Evolutionary conservation across 306 rosid species (phyloP).

Genomic region (Senna siamea): DNA sequence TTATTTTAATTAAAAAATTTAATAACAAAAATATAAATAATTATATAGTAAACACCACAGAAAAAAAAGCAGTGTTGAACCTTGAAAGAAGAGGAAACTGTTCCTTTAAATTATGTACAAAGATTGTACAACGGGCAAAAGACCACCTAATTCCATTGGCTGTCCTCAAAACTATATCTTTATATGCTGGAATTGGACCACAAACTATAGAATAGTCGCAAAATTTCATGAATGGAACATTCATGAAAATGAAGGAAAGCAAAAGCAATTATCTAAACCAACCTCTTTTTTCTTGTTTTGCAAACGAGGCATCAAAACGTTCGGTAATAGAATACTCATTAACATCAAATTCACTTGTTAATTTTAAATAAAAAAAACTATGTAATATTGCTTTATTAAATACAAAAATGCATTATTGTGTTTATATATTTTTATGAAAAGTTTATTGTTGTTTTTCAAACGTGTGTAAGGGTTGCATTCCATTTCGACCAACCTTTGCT

Average conservation of each 20-base stretch:
- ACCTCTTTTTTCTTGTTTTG: background rate
- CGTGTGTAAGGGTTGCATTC: no score
- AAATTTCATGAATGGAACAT: background rate
- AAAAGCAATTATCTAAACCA: constrained; percentile 7
- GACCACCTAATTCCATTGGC: constrained; percentile 33
- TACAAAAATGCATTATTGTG: no score
- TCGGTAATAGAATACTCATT: no score
- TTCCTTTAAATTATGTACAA: constrained; percentile 42
- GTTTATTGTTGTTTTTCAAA: background rate
- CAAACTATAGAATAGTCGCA: background rate
- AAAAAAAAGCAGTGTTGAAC: background rate
- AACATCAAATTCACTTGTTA: no score
- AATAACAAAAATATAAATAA: no score
- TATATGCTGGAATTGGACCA: constrained; percentile 46
- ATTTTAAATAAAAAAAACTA: no score
- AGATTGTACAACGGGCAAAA: constrained; percentile 3
- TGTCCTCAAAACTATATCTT: constrained; percentile 14
- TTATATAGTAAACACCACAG: constrained; percentile 12
- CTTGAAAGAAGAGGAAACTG: constrained; percentile 15
- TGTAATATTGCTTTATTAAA: no score
- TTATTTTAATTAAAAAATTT: no score
- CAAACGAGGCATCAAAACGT: background rate
- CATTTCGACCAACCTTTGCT: constrained; percentile 39
- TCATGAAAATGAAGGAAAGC: constrained; percentile 28
- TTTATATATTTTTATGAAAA: background rate